Base-by-base conservation (phyloP, 495 filamentous ascomycete genomes). In the Tuber indicum region DNA sequence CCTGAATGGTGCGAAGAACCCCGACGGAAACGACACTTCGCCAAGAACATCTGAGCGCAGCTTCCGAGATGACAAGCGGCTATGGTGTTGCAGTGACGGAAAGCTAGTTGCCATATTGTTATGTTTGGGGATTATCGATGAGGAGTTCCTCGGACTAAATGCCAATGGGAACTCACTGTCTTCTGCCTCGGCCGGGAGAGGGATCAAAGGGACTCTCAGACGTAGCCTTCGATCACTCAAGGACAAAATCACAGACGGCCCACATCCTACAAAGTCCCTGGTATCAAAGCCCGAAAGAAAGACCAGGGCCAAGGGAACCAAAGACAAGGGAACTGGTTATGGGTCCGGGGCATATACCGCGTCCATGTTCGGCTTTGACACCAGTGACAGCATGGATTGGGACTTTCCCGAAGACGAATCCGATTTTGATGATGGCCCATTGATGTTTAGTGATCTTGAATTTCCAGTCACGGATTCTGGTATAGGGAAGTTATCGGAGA, bases 301-400 rank as follows among this genome's bases (percentile, higher is more conserved):
- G 26, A 12, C 58, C 36, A 66, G 14, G 75, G 44, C 77, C 49
- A 78, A 77, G n/a, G 23, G 19, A n/a, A 14, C 44, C 26, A 78
- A 78, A 14, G 77, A 76, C n/a, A 78, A 78, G n/a, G 77, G 77
- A 70, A 78, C 77, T n/a, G 77, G 77, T 19, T 78, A 78, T 44
- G 77, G 77, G 73, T 78, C 77, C 19, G 77, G 77, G 45, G 62
- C 70, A 45, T 78, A 78, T 44, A 71, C 71, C 26, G 70, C 71
- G 41, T 73, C 75, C 6, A 49, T 73, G 46, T 74, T 78, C 73
- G 74, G 74, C 26, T 47, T 78, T 45, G 73, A 66, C 12, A 45
- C 49, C 41, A 47, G 62, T n/a, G 76, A 76, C 44, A 39, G 58
- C 71, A 76, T 77, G 58, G 75, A 74, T 43, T 78, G 75, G 75